Percentiles rank a stretch among this genome's conserved stretches.
Evolutionary conservation across 2,329 filamentous ascomycete genomes (phyloP).

Genomic region (Colletotrichum sp.): DNA sequence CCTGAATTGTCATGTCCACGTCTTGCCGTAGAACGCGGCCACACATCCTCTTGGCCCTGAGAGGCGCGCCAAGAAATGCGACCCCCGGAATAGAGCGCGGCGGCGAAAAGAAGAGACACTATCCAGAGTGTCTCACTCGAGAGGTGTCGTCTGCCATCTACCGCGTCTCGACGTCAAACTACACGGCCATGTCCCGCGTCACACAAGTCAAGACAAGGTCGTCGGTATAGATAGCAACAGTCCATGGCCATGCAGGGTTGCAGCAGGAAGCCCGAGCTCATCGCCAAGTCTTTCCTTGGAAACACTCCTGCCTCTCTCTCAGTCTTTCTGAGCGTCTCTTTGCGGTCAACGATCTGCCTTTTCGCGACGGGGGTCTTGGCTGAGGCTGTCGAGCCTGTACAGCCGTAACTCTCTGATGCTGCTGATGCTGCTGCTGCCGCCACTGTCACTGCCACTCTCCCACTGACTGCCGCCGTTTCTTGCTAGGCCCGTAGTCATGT

Average conservation of each 20-base stretch:
- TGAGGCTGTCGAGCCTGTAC: neutral
- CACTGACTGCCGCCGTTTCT: neutral
- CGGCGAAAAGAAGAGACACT: neutral
- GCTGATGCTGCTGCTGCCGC: neutral
- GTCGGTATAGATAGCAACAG: neutral
- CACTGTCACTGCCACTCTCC: neutral
- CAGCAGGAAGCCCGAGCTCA: neutral
- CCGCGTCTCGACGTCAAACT: neutral
- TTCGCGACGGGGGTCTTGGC: constrained; percentile 11
- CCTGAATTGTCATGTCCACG: constrained; percentile 17
- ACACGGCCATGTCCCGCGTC: neutral
- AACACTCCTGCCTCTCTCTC: neutral
- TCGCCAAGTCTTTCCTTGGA: constrained; percentile 18
- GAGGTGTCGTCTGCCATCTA: neutral
- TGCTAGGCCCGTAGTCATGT: neutral
- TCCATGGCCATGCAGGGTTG: neutral
- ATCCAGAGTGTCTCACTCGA: neutral
- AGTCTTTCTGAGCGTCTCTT: neutral
- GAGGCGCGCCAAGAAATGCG: constrained; percentile 5
- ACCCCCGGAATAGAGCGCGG: constrained; percentile 15
- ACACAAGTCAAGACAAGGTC: neutral
- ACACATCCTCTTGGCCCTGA: neutral
- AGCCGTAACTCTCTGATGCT: neutral
- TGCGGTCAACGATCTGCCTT: neutral
- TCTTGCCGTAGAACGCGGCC: constrained; percentile 6